Percentiles rank a stretch among this genome's conserved stretches.
phyloP scores from a whole-genome alignment of 805 yeast species.

The Kazachstania psychrophila region DNA sequence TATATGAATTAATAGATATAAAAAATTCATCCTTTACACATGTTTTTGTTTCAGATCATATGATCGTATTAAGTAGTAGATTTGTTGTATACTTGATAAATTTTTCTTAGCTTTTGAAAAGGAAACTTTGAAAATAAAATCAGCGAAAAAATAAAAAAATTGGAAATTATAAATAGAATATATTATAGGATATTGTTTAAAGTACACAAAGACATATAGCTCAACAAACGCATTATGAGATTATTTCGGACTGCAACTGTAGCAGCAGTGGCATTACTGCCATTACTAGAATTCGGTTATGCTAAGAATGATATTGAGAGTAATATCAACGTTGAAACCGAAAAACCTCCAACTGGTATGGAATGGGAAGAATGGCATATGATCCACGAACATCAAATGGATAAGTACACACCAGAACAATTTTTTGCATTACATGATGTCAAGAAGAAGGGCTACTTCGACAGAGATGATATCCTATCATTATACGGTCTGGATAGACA shows the following conservation, averaged over 20 bases:
- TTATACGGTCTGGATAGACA: conserved; percentile 73
- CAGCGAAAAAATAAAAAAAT: no score
- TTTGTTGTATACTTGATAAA: no score
- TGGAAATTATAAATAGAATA: no score
- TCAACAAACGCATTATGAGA: no score
- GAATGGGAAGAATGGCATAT: conserved; percentile 86
- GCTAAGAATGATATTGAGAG: conserved; percentile 7
- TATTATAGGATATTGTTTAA: no score
- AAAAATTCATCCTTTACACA: conserved; percentile 1
- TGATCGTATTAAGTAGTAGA: no score
- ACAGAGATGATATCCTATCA: conserved; percentile 56
- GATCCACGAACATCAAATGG: conserved; percentile 78
- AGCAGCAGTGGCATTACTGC: neutral
- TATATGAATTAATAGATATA: conserved; percentile 2
- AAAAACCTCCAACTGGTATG: conserved; percentile 42
- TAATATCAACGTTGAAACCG: conserved; percentile 27
- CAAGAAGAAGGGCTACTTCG: conserved; percentile 47
- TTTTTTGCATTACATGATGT: conserved; percentile 79
- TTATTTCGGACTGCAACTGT: neutral
- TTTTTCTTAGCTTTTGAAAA: no score
- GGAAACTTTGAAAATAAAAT: no score
- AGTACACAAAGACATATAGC: no score
- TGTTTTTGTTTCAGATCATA: no score
- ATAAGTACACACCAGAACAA: conserved; percentile 59
- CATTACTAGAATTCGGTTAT: neutral